These are phyloP conservation scores for Apodospora peruviana DNA, from an alignment of 495 filamentous ascomycete genomes.

Conservation along the genomic window DNA sequence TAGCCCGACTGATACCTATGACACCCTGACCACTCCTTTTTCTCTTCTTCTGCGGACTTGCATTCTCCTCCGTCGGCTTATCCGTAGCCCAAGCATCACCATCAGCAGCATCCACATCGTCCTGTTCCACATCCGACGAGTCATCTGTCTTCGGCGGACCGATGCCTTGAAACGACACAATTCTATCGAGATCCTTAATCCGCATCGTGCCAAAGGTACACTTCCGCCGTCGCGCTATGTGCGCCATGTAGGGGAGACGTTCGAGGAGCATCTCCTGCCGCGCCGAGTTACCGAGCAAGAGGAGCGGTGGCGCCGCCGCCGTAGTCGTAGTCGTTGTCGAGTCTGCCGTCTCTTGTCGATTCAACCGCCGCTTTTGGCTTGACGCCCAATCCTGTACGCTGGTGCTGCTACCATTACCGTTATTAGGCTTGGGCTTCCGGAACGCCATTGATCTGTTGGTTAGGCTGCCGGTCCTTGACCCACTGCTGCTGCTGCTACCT, in stretches of 20 bases:
- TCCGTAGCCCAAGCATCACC: conserved; percentile 56
- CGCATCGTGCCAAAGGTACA: conserved; percentile 19
- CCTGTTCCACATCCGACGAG: conserved; percentile 39
- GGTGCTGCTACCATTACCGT: not conserved
- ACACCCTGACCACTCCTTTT: conserved; percentile 20
- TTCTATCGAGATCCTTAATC: conserved; percentile 55
- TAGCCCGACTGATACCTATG: conserved; percentile 13
- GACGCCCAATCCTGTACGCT: not conserved
- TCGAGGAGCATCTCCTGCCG: conserved; percentile 73
- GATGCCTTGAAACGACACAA: conserved; percentile 61
- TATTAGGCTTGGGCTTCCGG: conserved; percentile 15
- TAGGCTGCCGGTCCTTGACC: conserved; percentile 8
- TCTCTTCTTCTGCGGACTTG: conserved; percentile 34
- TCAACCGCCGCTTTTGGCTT: not conserved
- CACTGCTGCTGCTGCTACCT: conserved; percentile 1
- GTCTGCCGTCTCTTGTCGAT: not conserved
- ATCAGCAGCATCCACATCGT: conserved; percentile 15
- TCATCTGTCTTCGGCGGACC: conserved; percentile 28
- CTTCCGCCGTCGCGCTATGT: conserved; percentile 46
- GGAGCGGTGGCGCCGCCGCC: conserved; percentile 24
- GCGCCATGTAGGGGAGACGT: conserved; percentile 76
- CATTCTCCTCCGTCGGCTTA: conserved; percentile 39
- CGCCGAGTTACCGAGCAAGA: conserved; percentile 54
- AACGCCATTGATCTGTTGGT: conserved; percentile 40
- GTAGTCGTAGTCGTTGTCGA: not conserved